Evolutionary conservation across 306 rosid species (phyloP).

Genomic region (Cercis canadensis): DNA sequence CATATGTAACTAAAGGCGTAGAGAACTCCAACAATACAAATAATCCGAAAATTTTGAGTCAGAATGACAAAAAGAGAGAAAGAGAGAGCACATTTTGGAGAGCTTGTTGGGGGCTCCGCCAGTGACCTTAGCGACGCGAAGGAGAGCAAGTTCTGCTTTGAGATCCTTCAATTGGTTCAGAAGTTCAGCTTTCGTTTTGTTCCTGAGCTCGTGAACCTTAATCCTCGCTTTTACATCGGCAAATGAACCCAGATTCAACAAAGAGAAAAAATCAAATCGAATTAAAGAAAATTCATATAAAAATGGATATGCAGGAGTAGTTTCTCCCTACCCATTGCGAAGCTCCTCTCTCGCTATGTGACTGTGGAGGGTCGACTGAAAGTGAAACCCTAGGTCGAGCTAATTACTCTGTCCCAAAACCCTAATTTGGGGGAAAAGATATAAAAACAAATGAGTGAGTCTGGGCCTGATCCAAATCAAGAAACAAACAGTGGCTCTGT

Average conservation of each 20-base stretch:
- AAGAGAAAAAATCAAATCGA: neutral
- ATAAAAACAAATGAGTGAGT: neutral
- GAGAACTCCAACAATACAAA: no score
- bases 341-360: conserved; percentile 2
- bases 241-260: neutral
- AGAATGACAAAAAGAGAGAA: neutral
- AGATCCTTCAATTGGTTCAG: conserved; percentile 44
- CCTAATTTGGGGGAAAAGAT: neutral
- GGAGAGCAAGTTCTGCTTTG: conserved; percentile 43
- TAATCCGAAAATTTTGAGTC: no score
- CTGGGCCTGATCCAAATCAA: neutral
- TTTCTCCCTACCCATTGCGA: conserved; percentile 38
- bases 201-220: conserved; percentile 36
- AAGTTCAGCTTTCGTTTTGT: conserved; percentile 41
- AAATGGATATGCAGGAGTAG: neutral
- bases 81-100: conserved; percentile 38
- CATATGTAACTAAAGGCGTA: no score
- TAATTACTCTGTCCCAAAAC: conserved; percentile 1
- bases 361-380: neutral
- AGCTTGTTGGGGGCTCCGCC: conserved; percentile 45
- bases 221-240: conserved; percentile 16
- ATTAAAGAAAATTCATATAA: neutral
- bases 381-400: neutral
- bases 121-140: conserved; percentile 44
- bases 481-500: no score